A percentile compares a stretch with the other conserved stretches of the same genome.
These are phyloP conservation scores for Mortierella sp. DNA, from an alignment of 371 early-diverging fungal genomes.

Conservation along the genomic window DNA sequence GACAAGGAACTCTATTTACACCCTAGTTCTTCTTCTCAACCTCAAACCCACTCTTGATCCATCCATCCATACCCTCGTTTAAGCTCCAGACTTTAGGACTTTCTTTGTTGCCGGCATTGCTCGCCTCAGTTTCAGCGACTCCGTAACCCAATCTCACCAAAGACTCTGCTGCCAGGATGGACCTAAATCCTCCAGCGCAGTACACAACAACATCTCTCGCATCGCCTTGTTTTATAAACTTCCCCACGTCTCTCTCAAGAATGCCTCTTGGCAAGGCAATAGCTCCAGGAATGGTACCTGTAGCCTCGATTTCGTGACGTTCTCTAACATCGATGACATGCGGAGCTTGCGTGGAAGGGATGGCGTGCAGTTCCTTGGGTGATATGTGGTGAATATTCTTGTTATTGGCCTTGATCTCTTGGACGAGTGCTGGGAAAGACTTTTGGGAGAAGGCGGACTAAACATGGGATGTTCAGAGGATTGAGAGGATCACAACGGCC, in stretches of 20 bases:
- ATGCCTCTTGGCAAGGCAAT: conserved; percentile 58
- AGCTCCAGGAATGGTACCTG: conserved; percentile 60
- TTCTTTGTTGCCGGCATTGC: neutral
- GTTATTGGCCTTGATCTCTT: conserved; percentile 51
- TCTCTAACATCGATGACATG: conserved; percentile 60
- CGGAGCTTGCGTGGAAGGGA: conserved; percentile 16
- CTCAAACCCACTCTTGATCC: conserved; percentile 47
- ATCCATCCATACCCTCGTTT: conserved; percentile 53
- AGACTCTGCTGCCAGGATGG: conserved; percentile 70
- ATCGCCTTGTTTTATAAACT: conserved; percentile 51
- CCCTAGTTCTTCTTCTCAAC: conserved; percentile 31
- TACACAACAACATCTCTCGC: conserved; percentile 64
- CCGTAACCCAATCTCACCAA: conserved; percentile 70
- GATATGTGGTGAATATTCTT: conserved; percentile 53
- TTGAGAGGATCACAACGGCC: too few relatives aligned
- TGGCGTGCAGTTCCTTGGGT: conserved; percentile 52
- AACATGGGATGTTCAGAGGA: neutral
- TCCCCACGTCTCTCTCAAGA: conserved; percentile 57
- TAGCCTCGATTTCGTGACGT: conserved; percentile 50
- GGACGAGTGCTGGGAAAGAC: conserved; percentile 48
- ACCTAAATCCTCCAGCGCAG: conserved; percentile 70
- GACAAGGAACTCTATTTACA: too few relatives aligned
- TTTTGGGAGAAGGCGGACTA: conserved; percentile 38
- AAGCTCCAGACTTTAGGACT: conserved; percentile 42
- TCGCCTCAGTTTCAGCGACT: conserved; percentile 31